Percentiles rank a stretch among this genome's conserved stretches.
Evolutionary conservation across 768 basidiomycete species (phyloP).

Genomic region (Leucosporidium creatinivorum): DNA sequence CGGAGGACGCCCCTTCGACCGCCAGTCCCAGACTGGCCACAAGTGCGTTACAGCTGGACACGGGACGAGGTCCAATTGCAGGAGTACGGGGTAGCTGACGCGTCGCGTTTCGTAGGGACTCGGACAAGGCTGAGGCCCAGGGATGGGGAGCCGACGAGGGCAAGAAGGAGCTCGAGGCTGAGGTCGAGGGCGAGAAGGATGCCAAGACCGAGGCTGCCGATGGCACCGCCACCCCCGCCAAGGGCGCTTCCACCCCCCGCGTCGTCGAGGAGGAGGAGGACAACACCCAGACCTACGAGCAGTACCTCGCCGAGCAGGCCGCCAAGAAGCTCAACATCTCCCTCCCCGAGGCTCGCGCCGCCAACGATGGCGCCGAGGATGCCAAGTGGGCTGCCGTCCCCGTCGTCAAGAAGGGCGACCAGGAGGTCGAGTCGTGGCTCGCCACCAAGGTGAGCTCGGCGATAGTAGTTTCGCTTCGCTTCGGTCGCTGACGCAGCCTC

Average conservation of each 20-base stretch:
- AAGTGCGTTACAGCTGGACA: constrained; percentile 35
- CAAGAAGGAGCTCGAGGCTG: constrained; percentile 69
- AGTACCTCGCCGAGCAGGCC: constrained; percentile 68
- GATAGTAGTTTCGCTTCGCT: background rate
- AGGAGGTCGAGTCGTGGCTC: constrained; percentile 65
- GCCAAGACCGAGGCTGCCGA: constrained; percentile 36
- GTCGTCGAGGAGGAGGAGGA: constrained; percentile 59
- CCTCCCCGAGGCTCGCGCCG: constrained; percentile 72
- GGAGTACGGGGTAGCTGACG: constrained; percentile 32
- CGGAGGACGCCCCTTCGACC: constrained; percentile 72
- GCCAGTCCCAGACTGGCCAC: constrained; percentile 77
- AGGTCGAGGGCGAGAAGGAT: constrained; percentile 56
- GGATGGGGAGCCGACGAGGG: constrained; percentile 94
- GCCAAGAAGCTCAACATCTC: constrained; percentile 56
- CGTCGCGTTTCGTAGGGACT: constrained; percentile 56
- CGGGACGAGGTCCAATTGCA: no score
- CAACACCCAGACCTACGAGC: constrained; percentile 86
- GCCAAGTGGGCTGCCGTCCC: constrained; percentile 35
- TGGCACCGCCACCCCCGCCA: constrained; percentile 36
- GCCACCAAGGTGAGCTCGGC: constrained; percentile 67
- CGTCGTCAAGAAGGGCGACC: constrained; percentile 63
- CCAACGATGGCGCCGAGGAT: constrained; percentile 69
- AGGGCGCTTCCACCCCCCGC: constrained; percentile 28
- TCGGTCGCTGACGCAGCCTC: background rate
- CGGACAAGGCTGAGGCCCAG: constrained; percentile 88